These are phyloP conservation scores for Hebeloma cylindrosporum DNA, from an alignment of 768 basidiomycete genomes.

Conservation along the genomic window DNA sequence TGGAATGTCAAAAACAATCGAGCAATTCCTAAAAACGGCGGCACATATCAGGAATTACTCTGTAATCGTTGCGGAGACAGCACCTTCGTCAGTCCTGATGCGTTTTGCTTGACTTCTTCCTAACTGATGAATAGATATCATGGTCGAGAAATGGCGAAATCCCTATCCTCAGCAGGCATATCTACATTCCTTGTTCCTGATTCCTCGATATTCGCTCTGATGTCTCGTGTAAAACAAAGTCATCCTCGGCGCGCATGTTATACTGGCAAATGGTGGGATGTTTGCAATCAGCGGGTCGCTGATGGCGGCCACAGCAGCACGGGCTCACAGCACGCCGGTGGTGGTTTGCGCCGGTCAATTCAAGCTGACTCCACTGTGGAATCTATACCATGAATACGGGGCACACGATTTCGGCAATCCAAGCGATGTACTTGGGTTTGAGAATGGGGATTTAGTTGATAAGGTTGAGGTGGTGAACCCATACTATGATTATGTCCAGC, in stretches of 20 bases:
- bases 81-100: conserved; percentile 72
- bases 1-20: conserved; percentile 93
- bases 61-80: conserved; percentile 94
- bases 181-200: conserved; percentile 98
- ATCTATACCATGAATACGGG: conserved; percentile 82
- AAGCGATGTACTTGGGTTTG: conserved; percentile 62
- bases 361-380: conserved; percentile 92
- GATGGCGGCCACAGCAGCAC: conserved; percentile 83
- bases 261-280: conserved; percentile 95
- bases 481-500: conserved; percentile 94
- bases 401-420: conserved; percentile 79
- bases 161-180: conserved; percentile 78
- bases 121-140: conserved; percentile 56
- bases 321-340: conserved; percentile 87
- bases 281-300: conserved; percentile 87
- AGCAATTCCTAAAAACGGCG: conserved; percentile 89
- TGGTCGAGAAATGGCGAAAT: conserved; percentile 82
- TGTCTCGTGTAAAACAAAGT: conserved; percentile 98
- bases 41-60: conserved; percentile 90
- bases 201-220: conserved; percentile 91
- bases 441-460: conserved; percentile 77
- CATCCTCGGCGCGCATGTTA: conserved; percentile 91
- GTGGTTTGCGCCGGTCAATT: conserved; percentile 95
- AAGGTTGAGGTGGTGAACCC: conserved; percentile 93
- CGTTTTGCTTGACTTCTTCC: conserved; percentile 31